phyloP scores from a whole-genome alignment of 2,329 filamentous ascomycete species.

The Blumeria hordei region DNA sequence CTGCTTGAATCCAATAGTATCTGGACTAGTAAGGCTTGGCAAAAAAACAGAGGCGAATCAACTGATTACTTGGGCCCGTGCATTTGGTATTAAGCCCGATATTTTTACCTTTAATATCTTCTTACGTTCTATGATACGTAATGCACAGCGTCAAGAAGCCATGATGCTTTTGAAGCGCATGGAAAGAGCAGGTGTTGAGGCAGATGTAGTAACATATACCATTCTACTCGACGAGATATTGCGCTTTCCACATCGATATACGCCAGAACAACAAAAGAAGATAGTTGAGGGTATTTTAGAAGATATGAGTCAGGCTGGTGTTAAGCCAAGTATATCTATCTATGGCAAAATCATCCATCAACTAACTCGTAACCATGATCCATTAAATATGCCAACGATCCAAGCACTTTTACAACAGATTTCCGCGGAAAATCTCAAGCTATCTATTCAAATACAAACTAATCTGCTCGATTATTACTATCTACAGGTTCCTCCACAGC shows the following conservation, averaged over 20 bases:
- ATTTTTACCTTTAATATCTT: constrained; percentile 38
- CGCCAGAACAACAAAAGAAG: constrained; percentile 23
- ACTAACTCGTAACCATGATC: constrained; percentile 22
- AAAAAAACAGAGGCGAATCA: constrained; percentile 25
- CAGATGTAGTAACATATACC: constrained; percentile 48
- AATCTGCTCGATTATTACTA: constrained; percentile 49
- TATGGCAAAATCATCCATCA: constrained; percentile 47
- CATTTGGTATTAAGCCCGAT: constrained; percentile 22
- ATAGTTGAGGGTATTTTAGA: constrained; percentile 29
- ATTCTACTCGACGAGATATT: constrained; percentile 41
- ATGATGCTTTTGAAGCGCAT: constrained; percentile 32
- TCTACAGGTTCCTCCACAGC: constrained; percentile 28
- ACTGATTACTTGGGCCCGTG: constrained; percentile 25
- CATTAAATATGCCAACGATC: constrained; percentile 21
- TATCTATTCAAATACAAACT: constrained; percentile 46
- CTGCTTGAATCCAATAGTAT: constrained; percentile 45
- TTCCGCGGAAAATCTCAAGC: constrained; percentile 23
- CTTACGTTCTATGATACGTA: constrained; percentile 32
- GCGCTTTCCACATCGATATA: constrained; percentile 18
- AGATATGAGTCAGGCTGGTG: constrained; percentile 29
- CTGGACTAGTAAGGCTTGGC: constrained; percentile 29
- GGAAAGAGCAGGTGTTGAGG: constrained; percentile 26
- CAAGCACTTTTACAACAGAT: constrained; percentile 39
- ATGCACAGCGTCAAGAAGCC: constrained; percentile 23
- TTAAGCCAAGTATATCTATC: constrained; percentile 34